A percentile compares a stretch with the other conserved stretches of the same genome.
phyloP scores from a whole-genome alignment of 139 green algal species.

The Chlorella sorokiniana region DNA sequence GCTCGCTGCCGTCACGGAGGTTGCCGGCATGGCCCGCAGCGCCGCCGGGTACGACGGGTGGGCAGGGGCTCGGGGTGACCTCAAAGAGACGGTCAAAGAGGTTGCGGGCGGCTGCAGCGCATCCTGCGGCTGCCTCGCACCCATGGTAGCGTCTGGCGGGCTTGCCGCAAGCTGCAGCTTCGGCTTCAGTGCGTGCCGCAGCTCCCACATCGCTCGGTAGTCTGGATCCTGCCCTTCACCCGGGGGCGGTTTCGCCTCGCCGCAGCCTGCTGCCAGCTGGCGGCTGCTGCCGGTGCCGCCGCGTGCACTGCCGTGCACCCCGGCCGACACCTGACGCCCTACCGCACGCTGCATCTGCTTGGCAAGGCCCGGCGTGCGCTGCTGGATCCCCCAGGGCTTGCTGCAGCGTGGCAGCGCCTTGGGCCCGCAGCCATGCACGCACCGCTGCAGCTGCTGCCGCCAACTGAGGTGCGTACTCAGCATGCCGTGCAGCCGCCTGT shows the following conservation, averaged over 20 bases:
- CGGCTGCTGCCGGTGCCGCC: neutral
- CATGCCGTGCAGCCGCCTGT: neutral
- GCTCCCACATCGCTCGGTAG: constrained; percentile 2
- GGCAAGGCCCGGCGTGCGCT: too few species aligned
- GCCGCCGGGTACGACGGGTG: neutral
- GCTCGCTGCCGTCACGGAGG: constrained; percentile 28
- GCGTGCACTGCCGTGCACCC: neutral
- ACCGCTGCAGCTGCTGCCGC: neutral
- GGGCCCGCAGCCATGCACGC: constrained; percentile 1
- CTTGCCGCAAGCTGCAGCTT: neutral
- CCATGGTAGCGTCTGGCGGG: neutral
- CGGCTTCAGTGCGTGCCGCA: constrained; percentile 6
- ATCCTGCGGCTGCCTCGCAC: constrained; percentile 32
- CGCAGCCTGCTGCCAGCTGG: neutral
- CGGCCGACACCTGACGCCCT: neutral
- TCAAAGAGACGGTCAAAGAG: constrained; percentile 41
- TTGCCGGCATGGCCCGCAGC: too few species aligned
- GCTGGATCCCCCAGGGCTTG: neutral
- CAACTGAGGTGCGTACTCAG: neutral
- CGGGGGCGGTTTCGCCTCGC: too few species aligned
- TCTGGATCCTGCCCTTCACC: neutral
- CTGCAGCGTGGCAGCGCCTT: neutral
- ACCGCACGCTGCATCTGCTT: too few species aligned
- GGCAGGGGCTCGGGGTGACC: constrained; percentile 12
- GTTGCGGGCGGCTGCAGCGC: neutral